Evolutionary conservation across 495 filamentous ascomycete genomes (phyloP).

Genomic region (Cryomyces antarcticus): DNA sequence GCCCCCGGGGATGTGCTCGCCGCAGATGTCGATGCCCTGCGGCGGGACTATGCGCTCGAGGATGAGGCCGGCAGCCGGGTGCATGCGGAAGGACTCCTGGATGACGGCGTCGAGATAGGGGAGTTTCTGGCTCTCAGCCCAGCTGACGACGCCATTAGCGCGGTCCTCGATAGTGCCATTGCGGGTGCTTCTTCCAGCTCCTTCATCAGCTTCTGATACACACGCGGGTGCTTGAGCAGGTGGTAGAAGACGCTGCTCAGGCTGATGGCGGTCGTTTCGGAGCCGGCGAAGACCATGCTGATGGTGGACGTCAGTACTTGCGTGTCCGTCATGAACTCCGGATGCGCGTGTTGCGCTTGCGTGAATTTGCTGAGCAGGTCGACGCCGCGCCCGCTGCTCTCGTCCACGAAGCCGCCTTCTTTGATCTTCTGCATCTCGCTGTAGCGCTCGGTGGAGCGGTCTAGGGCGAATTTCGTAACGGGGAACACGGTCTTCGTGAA

Average conservation of each 20-base stretch:
- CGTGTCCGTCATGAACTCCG: slow-evolving; percentile 43
- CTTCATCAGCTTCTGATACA: slow-evolving; percentile 19
- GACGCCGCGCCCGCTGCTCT: slow-evolving; percentile 19
- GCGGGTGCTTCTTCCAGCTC: slow-evolving; percentile 20
- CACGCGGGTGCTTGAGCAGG: slow-evolving; percentile 17
- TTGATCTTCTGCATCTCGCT: slow-evolving; percentile 22
- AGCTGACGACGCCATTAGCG: slow-evolving; percentile 18
- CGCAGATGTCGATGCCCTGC: slow-evolving; percentile 29
- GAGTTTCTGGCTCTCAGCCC: slow-evolving; percentile 25
- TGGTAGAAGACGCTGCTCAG: slow-evolving; percentile 21
- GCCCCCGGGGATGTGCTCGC: slow-evolving; percentile 30
- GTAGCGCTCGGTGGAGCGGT: slow-evolving; percentile 32
- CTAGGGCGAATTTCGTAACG: slow-evolving; percentile 38
- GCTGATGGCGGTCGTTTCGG: slow-evolving; percentile 23
- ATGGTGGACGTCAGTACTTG: slow-evolving; percentile 45
- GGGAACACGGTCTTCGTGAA: slow-evolving; percentile 36
- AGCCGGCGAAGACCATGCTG: slow-evolving; percentile 37
- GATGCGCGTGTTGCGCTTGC: slow-evolving; percentile 25
- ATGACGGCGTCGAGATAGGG: slow-evolving; percentile 46
- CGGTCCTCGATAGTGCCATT: slow-evolving; percentile 15
- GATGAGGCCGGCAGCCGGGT: slow-evolving; percentile 39
- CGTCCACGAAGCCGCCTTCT: slow-evolving; percentile 15
- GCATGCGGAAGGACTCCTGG: slow-evolving; percentile 47
- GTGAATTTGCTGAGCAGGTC: slow-evolving; percentile 28
- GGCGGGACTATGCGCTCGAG: slow-evolving; percentile 45